phyloP scores from a whole-genome alignment of 1,139 yeast genomes.

The Yamadazyma kanchanaburiensis region DNA sequence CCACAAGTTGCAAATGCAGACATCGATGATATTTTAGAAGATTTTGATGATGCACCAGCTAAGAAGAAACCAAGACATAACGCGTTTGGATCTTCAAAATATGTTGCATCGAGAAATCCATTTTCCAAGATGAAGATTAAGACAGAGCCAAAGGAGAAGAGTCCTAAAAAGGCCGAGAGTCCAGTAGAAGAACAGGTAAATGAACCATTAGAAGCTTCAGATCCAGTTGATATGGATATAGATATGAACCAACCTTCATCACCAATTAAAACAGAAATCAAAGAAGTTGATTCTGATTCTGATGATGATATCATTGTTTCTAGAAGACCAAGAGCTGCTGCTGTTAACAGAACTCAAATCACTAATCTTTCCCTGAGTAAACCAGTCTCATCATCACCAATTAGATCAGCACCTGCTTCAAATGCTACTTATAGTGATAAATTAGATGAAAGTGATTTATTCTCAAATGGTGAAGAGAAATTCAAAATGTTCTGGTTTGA shows the following conservation, averaged over 20 bases:
- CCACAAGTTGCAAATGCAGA: slow-evolving; percentile 29
- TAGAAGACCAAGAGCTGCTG: slow-evolving; percentile 42
- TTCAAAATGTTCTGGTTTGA: slow-evolving; percentile 90
- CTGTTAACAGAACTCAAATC: slow-evolving; percentile 21
- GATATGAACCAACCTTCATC: slow-evolving; percentile 26
- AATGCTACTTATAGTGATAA: slow-evolving; percentile 37
- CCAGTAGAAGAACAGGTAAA: neutral
- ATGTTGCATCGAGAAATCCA: neutral
- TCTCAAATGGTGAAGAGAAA: slow-evolving; percentile 38
- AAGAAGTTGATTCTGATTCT: slow-evolving; percentile 19
- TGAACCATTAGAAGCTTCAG: neutral
- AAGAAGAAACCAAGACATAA: slow-evolving; percentile 5
- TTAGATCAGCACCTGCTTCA: slow-evolving; percentile 18
- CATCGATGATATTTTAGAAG: slow-evolving; percentile 46
- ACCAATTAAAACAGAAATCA: slow-evolving; percentile 19
- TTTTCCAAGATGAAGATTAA: no score
- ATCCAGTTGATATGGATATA: neutral
- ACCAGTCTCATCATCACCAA: slow-evolving; percentile 17
- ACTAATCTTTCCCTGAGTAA: slow-evolving; percentile 20
- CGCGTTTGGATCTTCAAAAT: slow-evolving; percentile 4
- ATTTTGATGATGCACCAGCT: slow-evolving; percentile 22
- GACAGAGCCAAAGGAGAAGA: neutral
- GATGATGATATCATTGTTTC: slow-evolving; percentile 54
- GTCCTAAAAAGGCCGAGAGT: slow-evolving; percentile 4
- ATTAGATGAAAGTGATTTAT: slow-evolving; percentile 40